These are phyloP conservation scores for Glycyrrhiza uralensis DNA, from an alignment of 306 rosid species.

Conservation along the genomic window DNA sequence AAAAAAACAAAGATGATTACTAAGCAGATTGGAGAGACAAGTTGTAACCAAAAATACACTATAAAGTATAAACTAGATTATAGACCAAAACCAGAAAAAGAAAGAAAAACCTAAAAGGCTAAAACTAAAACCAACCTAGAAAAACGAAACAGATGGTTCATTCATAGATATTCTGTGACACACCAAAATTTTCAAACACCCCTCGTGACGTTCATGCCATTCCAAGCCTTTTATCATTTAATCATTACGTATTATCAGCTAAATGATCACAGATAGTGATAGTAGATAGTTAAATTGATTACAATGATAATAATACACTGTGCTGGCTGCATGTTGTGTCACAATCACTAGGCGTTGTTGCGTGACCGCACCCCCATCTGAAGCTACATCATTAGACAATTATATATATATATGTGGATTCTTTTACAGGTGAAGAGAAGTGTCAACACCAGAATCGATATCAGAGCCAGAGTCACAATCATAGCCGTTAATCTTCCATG, in stretches of 20 bases:
- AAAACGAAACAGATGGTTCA: conserved; percentile 17
- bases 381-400: conserved; percentile 25
- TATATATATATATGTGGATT: background rate
- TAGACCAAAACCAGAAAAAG: conserved; percentile 14
- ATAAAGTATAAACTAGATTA: conserved; percentile 5
- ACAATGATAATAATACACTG: background rate
- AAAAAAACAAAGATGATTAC: background rate
- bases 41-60: conserved; percentile 1
- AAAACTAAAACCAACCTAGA: background rate
- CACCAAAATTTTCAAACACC: conserved; percentile 19
- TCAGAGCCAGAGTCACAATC: conserved; percentile 38
- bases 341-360: conserved; percentile 8
- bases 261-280: conserved; percentile 21
- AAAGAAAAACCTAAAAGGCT: too few relatives aligned
- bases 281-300: conserved; percentile 19
- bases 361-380: conserved; percentile 13
- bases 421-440: conserved; percentile 84
- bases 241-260: background rate
- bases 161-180: conserved; percentile 11
- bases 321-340: conserved; percentile 10
- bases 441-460: conserved; percentile 69
- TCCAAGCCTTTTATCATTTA: conserved; percentile 15
- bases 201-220: conserved; percentile 18
- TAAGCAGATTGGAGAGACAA: background rate
- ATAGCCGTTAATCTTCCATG: conserved; percentile 32